A percentile compares a stretch with the other conserved stretches of the same genome.
These are phyloP conservation scores for Chaetomium olivaceum DNA, from an alignment of 2,329 filamentous ascomycete species.

Conservation along the genomic window DNA sequence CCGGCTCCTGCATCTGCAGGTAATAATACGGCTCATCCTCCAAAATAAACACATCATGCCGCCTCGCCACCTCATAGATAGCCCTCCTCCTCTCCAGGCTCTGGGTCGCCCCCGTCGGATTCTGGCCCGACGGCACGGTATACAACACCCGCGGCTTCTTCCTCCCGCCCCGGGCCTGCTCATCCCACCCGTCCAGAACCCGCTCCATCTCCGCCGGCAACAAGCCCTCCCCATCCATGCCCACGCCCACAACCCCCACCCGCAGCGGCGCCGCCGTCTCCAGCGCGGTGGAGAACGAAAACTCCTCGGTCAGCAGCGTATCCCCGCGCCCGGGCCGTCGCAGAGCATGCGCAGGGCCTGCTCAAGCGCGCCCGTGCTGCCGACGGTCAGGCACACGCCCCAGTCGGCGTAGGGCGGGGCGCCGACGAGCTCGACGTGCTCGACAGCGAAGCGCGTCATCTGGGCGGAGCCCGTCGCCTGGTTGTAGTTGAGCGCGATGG, in stretches of 20 bases:
- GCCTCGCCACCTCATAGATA: constrained; percentile 75
- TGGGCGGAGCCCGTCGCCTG: constrained; percentile 85
- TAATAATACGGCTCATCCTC: constrained; percentile 97
- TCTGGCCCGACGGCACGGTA: constrained; percentile 75
- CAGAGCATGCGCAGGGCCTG: constrained; percentile 81
- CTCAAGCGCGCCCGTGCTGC: constrained; percentile 84
- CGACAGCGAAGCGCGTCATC: constrained; percentile 84
- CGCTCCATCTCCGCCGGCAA: constrained; percentile 54
- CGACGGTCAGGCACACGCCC: constrained; percentile 79
- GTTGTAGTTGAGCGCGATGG: constrained; percentile 89
- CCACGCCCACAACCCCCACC: constrained; percentile 51
- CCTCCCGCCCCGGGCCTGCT: constrained; percentile 42
- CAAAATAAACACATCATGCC: constrained; percentile 82
- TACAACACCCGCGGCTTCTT: constrained; percentile 59
- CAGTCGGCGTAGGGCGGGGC: constrained; percentile 85
- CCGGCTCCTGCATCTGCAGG: constrained; percentile 75
- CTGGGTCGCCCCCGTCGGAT: constrained; percentile 87
- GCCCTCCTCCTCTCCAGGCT: constrained; percentile 64
- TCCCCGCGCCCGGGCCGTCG: constrained; percentile 65
- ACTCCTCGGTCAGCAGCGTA: constrained; percentile 82
- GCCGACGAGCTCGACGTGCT: constrained; percentile 88
- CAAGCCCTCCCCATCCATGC: constrained; percentile 56
- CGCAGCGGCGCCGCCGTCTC: constrained; percentile 59
- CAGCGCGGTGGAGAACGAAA: constrained; percentile 77
- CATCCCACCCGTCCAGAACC: constrained; percentile 53